Percentiles rank a stretch among this genome's conserved stretches.
These are phyloP conservation scores for Cercospora brassicicola DNA, from an alignment of 2,329 filamentous ascomycete genomes.

Conservation along the genomic window DNA sequence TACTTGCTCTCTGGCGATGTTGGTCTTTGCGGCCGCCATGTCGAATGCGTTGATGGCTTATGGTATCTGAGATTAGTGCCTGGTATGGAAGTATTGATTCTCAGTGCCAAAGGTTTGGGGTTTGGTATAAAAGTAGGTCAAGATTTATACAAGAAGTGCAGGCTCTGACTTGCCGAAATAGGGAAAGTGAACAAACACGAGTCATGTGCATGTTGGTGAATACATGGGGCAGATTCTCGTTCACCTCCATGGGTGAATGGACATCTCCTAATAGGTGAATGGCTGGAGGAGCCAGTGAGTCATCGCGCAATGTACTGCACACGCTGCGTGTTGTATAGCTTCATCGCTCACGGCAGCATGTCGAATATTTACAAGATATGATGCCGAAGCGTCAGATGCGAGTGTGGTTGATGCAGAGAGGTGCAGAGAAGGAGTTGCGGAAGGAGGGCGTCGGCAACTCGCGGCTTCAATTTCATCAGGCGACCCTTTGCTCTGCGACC, in stretches of 20 bases:
- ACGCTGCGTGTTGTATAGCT: too few species aligned
- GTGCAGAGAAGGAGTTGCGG: not conserved
- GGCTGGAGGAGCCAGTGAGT: not conserved
- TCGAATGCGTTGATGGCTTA: too few species aligned
- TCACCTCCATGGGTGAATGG: not conserved
- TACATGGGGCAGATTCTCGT: not conserved
- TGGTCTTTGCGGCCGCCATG: too few species aligned
- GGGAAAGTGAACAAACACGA: not conserved
- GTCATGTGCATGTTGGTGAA: not conserved
- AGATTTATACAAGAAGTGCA: not conserved
- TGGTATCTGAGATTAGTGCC: too few species aligned
- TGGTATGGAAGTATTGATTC: too few species aligned
- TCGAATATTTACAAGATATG: not conserved
- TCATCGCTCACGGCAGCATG: too few species aligned
- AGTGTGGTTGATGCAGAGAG: not conserved
- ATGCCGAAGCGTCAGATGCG: not conserved
- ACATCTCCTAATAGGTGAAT: not conserved
- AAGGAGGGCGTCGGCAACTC: not conserved
- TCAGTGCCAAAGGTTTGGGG: too few species aligned
- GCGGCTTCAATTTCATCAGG: not conserved
- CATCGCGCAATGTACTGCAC: too few species aligned
- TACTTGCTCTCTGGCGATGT: conserved; percentile 16
- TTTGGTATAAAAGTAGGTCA: not conserved
- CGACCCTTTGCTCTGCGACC: not conserved
- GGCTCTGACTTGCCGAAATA: not conserved